phyloP scores from a whole-genome alignment of 805 yeast species.

The Yarrowia hollandica region DNA sequence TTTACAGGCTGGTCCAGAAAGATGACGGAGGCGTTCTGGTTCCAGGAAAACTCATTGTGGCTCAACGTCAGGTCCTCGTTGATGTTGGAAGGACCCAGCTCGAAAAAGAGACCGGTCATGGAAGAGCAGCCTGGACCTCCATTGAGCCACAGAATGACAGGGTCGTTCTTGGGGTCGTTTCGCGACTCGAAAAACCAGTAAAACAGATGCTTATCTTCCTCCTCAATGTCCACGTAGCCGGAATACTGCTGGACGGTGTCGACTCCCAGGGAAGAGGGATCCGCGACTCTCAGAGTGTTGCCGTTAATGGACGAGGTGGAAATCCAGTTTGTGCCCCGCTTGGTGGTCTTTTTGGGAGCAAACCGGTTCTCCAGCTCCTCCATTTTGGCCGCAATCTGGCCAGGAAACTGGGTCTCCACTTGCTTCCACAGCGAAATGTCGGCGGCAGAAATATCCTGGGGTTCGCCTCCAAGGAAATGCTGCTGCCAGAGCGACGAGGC shows the following conservation, averaged over 20 bases:
- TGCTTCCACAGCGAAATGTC: constrained; percentile 5
- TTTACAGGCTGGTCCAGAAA: constrained; percentile 93
- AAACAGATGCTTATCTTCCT: constrained; percentile 82
- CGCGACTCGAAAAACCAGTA: constrained; percentile 94
- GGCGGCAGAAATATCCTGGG: not conserved
- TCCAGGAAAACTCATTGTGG: constrained; percentile 86
- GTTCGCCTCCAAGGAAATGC: not conserved
- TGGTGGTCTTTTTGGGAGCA: constrained; percentile 5
- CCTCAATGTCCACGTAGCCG: constrained; percentile 71
- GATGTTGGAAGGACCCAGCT: constrained; percentile 84
- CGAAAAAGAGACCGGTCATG: constrained; percentile 84
- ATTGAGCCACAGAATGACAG: constrained; percentile 85
- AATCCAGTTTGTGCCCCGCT: constrained; percentile 4
- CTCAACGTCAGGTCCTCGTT: constrained; percentile 64
- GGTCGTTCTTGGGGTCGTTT: constrained; percentile 82
- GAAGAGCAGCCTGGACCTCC: constrained; percentile 98
- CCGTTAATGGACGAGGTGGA: constrained; percentile 2
- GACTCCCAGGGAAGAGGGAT: constrained; percentile 67
- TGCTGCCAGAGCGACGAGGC: constrained; percentile 17
- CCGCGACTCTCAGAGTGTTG: constrained; percentile 59
- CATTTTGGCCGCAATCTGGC: not conserved
- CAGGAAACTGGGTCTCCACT: not conserved
- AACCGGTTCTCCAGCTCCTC: constrained; percentile 13
- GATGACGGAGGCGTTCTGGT: constrained; percentile 82
- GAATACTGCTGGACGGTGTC: constrained; percentile 70